Evolutionary conservation across 202 grass and related monocot species (phyloP).

Genomic region (Carex arenaria): DNA sequence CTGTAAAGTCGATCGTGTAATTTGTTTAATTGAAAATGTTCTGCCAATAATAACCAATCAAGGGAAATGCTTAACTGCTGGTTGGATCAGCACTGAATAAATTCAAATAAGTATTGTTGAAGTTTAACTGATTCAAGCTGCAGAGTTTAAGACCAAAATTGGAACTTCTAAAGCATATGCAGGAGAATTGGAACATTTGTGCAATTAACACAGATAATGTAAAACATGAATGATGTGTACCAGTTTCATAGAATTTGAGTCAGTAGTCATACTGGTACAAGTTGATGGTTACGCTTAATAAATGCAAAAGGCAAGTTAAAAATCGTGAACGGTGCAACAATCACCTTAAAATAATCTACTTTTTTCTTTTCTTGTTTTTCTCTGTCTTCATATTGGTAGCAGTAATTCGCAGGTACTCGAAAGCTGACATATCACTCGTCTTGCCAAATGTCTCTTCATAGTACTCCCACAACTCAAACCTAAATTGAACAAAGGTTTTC

Average conservation of each 20-base stretch:
- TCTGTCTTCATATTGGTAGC: constrained; percentile 49
- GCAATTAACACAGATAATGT: background rate
- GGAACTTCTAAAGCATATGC: background rate
- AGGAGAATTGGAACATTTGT: background rate
- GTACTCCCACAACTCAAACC: constrained; percentile 75
- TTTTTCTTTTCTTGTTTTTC: background rate
- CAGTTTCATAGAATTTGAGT: background rate
- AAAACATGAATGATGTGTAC: background rate
- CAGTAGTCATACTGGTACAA: background rate
- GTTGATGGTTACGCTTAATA: background rate
- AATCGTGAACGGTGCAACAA: background rate
- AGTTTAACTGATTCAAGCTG: background rate
- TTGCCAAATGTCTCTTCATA: constrained; percentile 63
- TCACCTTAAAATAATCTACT: background rate
- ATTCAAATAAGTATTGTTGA: too few relatives aligned
- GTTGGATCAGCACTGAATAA: background rate
- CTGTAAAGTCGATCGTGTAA: background rate
- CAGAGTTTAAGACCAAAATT: background rate
- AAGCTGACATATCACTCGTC: constrained; percentile 57
- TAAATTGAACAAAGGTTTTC: constrained; percentile 23
- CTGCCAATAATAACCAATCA: background rate
- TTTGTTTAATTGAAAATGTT: background rate
- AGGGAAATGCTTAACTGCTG: background rate
- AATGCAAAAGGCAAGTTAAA: background rate
- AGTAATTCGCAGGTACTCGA: constrained; percentile 59